A percentile compares a stretch with the other conserved stretches of the same genome.
Conservation (phyloP, 2,329 filamentous ascomycete species). For the Aspergillus transmontanensis region DNA sequence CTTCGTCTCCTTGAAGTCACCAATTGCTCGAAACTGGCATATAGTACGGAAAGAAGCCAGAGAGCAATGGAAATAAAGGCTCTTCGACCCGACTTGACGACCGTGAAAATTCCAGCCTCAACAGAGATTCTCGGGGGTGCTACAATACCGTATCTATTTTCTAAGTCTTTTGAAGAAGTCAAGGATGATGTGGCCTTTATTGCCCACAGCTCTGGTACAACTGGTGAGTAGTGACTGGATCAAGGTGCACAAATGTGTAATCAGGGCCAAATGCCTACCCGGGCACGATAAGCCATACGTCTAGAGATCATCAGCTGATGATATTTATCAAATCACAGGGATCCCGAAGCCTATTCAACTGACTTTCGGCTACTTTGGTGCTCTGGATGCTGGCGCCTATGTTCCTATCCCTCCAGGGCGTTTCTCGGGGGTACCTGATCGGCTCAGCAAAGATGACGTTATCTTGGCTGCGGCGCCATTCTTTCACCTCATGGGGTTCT, state of each 20-base stretch:
- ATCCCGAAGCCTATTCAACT: constrained; percentile 25
- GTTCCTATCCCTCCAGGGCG: constrained; percentile 12
- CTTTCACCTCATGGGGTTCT: constrained; percentile 25
- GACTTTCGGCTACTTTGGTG: constrained; percentile 21
- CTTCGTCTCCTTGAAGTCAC: constrained; percentile 17
- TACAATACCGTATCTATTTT: constrained; percentile 11
- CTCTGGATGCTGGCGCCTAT: constrained; percentile 7
- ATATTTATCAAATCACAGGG: constrained; percentile 10
- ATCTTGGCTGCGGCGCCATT: constrained; percentile 20
- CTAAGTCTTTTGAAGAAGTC: constrained; percentile 21
- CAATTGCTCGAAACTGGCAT: constrained; percentile 23
- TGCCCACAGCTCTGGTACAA: constrained; percentile 39
- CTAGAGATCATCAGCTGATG: background rate
- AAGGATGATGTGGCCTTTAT: constrained; percentile 28
- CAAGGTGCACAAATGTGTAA: background rate
- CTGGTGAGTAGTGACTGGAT: constrained; percentile 23
- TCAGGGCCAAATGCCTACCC: background rate
- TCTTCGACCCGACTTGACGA: constrained; percentile 11
- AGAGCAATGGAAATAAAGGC: constrained; percentile 21
- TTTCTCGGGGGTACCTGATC: constrained; percentile 4
- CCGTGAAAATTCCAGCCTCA: constrained; percentile 10
- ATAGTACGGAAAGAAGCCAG: constrained; percentile 25
- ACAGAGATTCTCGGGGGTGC: background rate
- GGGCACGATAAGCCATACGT: background rate
- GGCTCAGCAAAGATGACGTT: constrained; percentile 8